Base-by-base conservation (phyloP, 345 rosid genomes). In the Camelina sativa region DNA sequence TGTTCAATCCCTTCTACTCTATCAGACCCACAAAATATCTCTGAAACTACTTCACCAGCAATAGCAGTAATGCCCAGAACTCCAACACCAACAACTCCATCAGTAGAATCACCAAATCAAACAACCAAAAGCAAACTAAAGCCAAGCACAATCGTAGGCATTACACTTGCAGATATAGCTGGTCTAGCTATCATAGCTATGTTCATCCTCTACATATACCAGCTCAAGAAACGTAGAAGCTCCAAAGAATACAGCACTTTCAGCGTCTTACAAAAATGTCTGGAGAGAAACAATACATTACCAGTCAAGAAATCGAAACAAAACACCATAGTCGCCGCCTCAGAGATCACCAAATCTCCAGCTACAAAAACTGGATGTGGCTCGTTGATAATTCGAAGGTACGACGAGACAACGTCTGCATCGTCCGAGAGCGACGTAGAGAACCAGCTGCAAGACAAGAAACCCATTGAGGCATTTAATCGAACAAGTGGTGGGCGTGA, bases 1-100 rank as follows among this genome's bases (percentile, higher is more conserved):
- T 94, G 98, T 72, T 76, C 90, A 40, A 85, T 88, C 22, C 96
- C 97, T 55, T 88, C 98, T 3, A 86, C 89, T 56, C 84, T 85
- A 5, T 87, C 98, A 6, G 71, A 84, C 44, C 88, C 93, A 60
- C 97, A 87, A 12, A 94, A 89, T 20, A 76, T 47, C 61, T 66
- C 96, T 15, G 80, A 84, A 0, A 84, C 78, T 20, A 52, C 82
- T 25, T 81, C 97, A 20, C 97, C 98, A 3, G 98, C 97, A 19
- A 88, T 94, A 62, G 97, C 98, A 9, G 97, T 87, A 23, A 88
- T 91, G 43, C 97, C 97, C 0, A 84, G 76, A 75, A 82, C 73
- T 63, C 54, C 89, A 2, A 17, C 65, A 9, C 76, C 90, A 46
- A 80, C 37, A 28, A 51, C 76, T 16, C 58, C 73, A 72, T 67